Percentiles rank a stretch among this genome's conserved stretches.
Evolutionary conservation across 306 rosid species (phyloP).

Genomic region (Betula pendula): DNA sequence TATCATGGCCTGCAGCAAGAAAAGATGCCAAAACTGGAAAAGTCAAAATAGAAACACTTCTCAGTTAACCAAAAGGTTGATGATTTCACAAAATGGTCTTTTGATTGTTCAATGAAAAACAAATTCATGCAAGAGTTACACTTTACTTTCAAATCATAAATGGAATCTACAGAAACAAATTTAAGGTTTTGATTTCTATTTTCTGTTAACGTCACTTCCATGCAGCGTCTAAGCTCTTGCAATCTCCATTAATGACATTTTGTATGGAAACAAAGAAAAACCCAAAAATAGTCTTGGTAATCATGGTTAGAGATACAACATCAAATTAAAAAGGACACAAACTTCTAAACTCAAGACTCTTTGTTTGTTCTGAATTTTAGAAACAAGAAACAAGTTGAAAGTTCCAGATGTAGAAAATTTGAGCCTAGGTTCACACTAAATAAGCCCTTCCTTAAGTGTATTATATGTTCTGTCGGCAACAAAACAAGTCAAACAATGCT

Average conservation of each 20-base stretch:
- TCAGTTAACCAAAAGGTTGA: background rate
- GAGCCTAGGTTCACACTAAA: background rate
- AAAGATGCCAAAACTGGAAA: slow-evolving; percentile 8
- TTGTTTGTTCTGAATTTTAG: background rate
- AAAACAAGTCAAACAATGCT: too few relatives aligned
- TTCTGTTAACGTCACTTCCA: background rate
- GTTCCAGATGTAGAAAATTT: background rate
- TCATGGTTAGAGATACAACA: background rate
- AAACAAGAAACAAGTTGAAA: background rate
- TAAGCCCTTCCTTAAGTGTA: background rate
- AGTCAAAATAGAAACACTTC: slow-evolving; percentile 5
- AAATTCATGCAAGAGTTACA: background rate
- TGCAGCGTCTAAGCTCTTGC: background rate
- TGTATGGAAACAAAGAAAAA: background rate
- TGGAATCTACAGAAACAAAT: background rate
- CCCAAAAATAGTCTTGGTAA: background rate
- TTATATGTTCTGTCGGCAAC: background rate
- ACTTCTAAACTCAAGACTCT: background rate
- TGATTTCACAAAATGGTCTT: background rate
- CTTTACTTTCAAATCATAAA: background rate
- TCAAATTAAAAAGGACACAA: background rate
- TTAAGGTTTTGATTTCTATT: background rate
- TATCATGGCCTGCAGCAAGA: slow-evolving; percentile 61
- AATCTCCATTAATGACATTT: background rate
- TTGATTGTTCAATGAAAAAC: background rate